Evolutionary conservation across 2,329 filamentous ascomycete species (phyloP), one percentile per base, ranked within the genome.

Genomic region (Lasiodiplodia citricola): DNA sequence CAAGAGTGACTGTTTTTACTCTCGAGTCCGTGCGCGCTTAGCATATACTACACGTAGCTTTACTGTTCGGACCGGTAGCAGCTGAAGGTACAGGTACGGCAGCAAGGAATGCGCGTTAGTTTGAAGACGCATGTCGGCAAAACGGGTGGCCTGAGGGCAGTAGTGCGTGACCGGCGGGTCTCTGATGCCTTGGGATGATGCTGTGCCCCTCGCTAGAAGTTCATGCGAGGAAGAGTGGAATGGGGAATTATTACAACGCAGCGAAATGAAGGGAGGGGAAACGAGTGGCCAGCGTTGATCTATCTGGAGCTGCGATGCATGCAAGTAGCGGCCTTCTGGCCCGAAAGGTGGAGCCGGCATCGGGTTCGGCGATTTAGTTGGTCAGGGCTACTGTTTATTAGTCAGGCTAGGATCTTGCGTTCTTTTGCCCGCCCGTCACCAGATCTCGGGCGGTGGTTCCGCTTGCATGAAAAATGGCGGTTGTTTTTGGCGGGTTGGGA

Each of bases 151-250:
- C 44, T 47, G 44, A 47, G 44, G n/a, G 44, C n/a, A 21, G 4
- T 47, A 3, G 44, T 47, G 44, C n/a, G 44, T 47, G 41, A 44
- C 41, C 41, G 41, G 41, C 18, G 41, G 41, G 41, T 18, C 7
- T 47, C 21, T 11, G 18, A 11, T 11, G 10, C 44, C 5, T 35
- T 35, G 44, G 44, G 28, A 28, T 28, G 28, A 21, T 47, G 44
- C n/a, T 47, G 44, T 47, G 44, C 18, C 44, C 44, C 44, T 47
- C 44, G 44, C 44, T 14, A 21, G 4, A 41, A 6, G 55, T 58
- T 58, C 55, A 58, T 58, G 55, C 55, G 54, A 56, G 44, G 44
- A 47, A 47, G 54, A 13, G 54, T n/a, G 54, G 31, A 56, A 35
- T 56, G 54, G 16, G 14, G 54, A 5, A 47, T 47, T 10, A 47